These are phyloP conservation scores for Pisolithus albus DNA, from an alignment of 768 basidiomycete species.

Conservation along the genomic window DNA sequence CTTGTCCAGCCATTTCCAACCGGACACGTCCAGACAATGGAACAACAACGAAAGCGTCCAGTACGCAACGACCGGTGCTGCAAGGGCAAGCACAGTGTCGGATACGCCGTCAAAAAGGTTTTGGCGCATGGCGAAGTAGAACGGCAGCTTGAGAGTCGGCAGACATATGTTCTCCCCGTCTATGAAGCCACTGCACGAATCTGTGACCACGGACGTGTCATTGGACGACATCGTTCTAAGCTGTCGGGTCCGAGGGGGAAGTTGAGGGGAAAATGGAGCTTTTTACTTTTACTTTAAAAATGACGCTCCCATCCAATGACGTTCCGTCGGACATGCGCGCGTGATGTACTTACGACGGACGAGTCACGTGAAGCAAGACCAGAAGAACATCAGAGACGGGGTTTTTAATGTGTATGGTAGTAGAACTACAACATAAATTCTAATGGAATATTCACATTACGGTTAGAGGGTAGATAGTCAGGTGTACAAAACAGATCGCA, in stretches of 20 bases:
- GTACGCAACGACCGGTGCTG: constrained; percentile 74
- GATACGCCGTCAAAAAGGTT: constrained; percentile 50
- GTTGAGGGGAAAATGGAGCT: not conserved
- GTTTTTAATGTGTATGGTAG: constrained; percentile 15
- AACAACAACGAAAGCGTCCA: constrained; percentile 80
- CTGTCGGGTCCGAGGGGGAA: not conserved
- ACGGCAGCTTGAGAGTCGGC: constrained; percentile 34
- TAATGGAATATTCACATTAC: constrained; percentile 29
- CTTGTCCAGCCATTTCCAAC: constrained; percentile 70
- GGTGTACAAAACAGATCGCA: constrained; percentile 24
- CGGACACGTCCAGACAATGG: constrained; percentile 71
- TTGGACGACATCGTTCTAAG: constrained; percentile 7
- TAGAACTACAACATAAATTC: constrained; percentile 26
- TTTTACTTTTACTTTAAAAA: not conserved
- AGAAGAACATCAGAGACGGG: not conserved
- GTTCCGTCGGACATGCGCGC: no score
- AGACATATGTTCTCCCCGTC: constrained; percentile 35
- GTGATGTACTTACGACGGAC: no score
- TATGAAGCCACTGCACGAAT: constrained; percentile 30
- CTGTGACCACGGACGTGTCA: constrained; percentile 22
- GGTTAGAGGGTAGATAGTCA: constrained; percentile 24
- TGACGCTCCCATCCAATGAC: not conserved
- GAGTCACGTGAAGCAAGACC: no score
- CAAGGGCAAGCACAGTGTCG: constrained; percentile 66
- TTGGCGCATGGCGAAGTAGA: constrained; percentile 46